Conservation (phyloP, 305 asterid genomes). For the Fraxinus paxiana region DNA sequence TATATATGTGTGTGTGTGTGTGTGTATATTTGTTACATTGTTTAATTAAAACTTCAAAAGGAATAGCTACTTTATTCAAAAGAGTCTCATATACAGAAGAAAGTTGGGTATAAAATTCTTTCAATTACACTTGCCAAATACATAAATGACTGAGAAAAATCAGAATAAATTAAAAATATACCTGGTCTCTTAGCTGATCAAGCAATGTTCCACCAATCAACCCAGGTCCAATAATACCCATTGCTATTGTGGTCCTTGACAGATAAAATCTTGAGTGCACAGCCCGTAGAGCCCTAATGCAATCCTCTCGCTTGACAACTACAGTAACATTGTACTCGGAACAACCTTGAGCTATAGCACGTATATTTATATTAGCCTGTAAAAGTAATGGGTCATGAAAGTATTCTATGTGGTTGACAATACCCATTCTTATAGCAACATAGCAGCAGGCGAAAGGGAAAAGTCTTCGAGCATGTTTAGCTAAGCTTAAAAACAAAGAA, state of each 20-base stretch:
- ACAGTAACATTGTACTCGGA: constrained; percentile 90
- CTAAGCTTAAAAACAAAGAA: background rate
- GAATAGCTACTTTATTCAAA: background rate
- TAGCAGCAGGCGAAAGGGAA: background rate
- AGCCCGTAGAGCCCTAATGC: constrained; percentile 88
- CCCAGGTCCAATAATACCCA: constrained; percentile 97
- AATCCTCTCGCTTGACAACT: constrained; percentile 82
- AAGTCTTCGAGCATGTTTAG: background rate
- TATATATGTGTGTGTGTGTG: background rate
- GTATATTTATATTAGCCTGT: constrained; percentile 92
- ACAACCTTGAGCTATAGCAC: constrained; percentile 99
- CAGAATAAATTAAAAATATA: constrained; percentile 15
- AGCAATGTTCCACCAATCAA: constrained; percentile 91
- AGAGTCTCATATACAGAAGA: background rate
- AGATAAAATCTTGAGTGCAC: constrained; percentile 94
- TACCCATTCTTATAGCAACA: background rate
- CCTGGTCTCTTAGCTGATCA: constrained; percentile 97
- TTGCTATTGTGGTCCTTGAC: constrained; percentile 81
- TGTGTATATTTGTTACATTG: background rate
- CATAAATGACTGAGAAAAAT: constrained; percentile 2
- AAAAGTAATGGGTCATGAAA: constrained; percentile 22
- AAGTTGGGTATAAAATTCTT: background rate
- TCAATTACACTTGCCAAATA: background rate
- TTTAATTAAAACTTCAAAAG: background rate
- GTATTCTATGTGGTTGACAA: constrained; percentile 7